These are phyloP conservation scores for Pugionium dolabratum DNA, from an alignment of 345 rosid genomes.

Conservation along the genomic window DNA sequence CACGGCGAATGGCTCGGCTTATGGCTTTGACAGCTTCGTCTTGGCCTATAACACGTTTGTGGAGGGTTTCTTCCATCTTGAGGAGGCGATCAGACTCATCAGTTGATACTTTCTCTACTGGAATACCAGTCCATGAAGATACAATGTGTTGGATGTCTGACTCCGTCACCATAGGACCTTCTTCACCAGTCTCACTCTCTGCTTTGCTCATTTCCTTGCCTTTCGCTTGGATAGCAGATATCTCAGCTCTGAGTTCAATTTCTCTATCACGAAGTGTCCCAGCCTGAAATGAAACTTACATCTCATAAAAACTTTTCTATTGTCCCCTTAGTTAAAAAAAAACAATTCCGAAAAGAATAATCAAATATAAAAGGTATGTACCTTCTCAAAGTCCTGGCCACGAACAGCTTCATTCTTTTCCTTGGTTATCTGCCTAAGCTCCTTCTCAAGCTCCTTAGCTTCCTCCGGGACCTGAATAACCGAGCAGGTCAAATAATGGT, in stretches of 20 bases:
- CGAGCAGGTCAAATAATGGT: slow-evolving; percentile 22
- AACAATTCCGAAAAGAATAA: slow-evolving; percentile 8
- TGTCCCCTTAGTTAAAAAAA: background rate
- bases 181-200: slow-evolving; percentile 86
- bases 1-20: slow-evolving; percentile 61
- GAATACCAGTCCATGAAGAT: slow-evolving; percentile 95
- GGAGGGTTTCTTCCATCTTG: slow-evolving; percentile 94
- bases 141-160: slow-evolving; percentile 91
- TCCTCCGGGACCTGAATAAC: slow-evolving; percentile 85
- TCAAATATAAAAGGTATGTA: slow-evolving; percentile 20
- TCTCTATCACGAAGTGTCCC: slow-evolving; percentile 92
- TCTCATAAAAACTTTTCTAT: slow-evolving; percentile 11
- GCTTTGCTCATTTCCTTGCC: slow-evolving; percentile 98
- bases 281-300: slow-evolving; percentile 55
- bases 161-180: slow-evolving; percentile 79
- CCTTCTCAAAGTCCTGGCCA: slow-evolving; percentile 96
- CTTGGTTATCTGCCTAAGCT: slow-evolving; percentile 88
- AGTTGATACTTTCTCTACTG: slow-evolving; percentile 87
- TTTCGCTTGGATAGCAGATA: slow-evolving; percentile 75
- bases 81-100: slow-evolving; percentile 93
- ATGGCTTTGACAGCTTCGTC: slow-evolving; percentile 91
- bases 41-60: slow-evolving; percentile 88
- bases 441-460: slow-evolving; percentile 95
- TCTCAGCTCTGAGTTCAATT: slow-evolving; percentile 92
- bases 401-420: slow-evolving; percentile 97